Evolutionary conservation across 768 basidiomycete species (phyloP).

Genomic region (Boletus pseudo-olivaceus): DNA sequence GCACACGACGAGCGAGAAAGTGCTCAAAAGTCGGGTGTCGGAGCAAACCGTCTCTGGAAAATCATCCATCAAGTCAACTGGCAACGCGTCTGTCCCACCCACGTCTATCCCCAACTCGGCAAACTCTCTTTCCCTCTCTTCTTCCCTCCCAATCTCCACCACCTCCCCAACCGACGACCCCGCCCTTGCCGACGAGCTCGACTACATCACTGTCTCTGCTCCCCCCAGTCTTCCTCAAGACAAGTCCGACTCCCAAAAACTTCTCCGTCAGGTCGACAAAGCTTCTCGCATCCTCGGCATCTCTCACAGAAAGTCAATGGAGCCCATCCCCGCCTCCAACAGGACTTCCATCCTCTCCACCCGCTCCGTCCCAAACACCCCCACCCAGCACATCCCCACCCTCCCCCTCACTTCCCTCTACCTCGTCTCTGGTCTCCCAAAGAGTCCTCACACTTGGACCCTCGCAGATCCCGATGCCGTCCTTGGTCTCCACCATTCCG

Average conservation of each 20-base stretch:
- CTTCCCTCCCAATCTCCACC: neutral
- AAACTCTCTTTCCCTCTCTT: constrained; percentile 10
- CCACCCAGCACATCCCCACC: constrained; percentile 63
- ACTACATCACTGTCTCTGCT: constrained; percentile 59
- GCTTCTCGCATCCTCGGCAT: constrained; percentile 77
- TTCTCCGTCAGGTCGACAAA: constrained; percentile 55
- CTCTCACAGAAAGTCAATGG: constrained; percentile 73
- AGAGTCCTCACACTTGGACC: constrained; percentile 88
- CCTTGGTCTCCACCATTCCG: constrained; percentile 74
- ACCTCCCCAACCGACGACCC: constrained; percentile 14
- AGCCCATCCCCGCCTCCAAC: constrained; percentile 75
- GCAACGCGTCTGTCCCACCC: neutral
- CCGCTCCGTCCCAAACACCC: constrained; percentile 40
- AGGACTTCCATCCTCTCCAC: constrained; percentile 78
- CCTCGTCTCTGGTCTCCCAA: constrained; percentile 85
- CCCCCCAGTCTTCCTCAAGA: constrained; percentile 9
- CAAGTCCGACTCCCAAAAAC: constrained; percentile 34
- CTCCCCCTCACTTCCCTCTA: constrained; percentile 80
- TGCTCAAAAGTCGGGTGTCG: constrained; percentile 46
- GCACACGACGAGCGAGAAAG: constrained; percentile 30
- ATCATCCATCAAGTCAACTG: constrained; percentile 15
- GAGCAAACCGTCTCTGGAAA: constrained; percentile 42
- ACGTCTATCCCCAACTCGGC: constrained; percentile 2
- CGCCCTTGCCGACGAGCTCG: constrained; percentile 64
- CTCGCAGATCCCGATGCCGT: constrained; percentile 82